Evolutionary conservation across 345 rosid species (phyloP), one percentile per base, ranked within the genome.

Genomic region (Corchorus capsularis): DNA sequence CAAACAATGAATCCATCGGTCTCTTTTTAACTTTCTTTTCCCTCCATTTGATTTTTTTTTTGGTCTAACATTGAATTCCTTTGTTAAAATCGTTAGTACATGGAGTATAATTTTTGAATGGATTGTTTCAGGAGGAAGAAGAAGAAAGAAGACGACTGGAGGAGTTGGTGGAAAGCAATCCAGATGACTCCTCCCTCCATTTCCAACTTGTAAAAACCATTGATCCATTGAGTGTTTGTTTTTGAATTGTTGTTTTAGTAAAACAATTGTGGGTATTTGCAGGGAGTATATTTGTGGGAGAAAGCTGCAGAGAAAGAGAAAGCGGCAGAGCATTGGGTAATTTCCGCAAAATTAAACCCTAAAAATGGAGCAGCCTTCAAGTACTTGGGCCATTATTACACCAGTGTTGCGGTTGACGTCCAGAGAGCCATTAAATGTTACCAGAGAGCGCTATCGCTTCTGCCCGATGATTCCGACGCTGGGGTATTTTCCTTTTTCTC

Each of bases 351-450:
- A 77, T 80, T 84, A 66, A 87, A 91, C 79, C 93, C 97, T 20
- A 79, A 87, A 5, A 89, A 90, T 79, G 95, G 84, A 1, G 84
- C 77, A 4, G 90, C 95, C 63, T 93, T 96, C 72, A 86, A 75
- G 76, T 93, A 90, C 78, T 76, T 96, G 84, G 99, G 99, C 8
- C 91, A 89, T 81, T 89, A 91, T 80, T 94, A 94, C 70, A 77
- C 83, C 41, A 65, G 72, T 54, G 82, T 85, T 75, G 71, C 82
- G 34, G 74, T 50, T 14, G 98, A 89, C 83, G 60, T 76, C 41
- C 90, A 86, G 55, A 90, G 99, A 82, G 96, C 98, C 68, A 81
- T 91, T 59, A 96, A 93, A 82, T 96, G 99, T 86, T 92, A 91
- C 79, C 98, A 91, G 79, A 88, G 98, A 84, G 93, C 97, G 9